Percentiles rank a stretch among this genome's conserved stretches.
These are phyloP conservation scores for Candida quercuum DNA, from an alignment of 805 yeast species.

Conservation along the genomic window DNA sequence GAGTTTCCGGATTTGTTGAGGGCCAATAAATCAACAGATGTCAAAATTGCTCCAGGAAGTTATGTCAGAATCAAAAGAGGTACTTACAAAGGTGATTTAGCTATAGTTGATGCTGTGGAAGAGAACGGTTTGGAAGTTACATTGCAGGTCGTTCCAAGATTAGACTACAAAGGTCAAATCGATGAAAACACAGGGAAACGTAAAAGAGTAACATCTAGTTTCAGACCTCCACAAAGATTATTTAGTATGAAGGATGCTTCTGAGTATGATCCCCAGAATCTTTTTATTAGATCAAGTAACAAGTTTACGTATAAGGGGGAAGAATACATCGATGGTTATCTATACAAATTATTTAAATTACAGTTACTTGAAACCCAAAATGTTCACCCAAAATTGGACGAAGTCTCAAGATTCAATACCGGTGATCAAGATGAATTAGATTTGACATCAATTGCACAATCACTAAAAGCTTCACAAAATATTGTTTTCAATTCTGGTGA, in stretches of 20 bases:
- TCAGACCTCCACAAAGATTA: slow-evolving; percentile 79
- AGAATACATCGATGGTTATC: slow-evolving; percentile 84
- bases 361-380: slow-evolving; percentile 75
- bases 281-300: slow-evolving; percentile 60
- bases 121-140: slow-evolving; percentile 96
- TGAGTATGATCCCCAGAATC: slow-evolving; percentile 70
- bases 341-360: slow-evolving; percentile 80
- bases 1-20: slow-evolving; percentile 91
- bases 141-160: slow-evolving; percentile 85
- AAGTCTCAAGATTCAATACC: slow-evolving; percentile 72
- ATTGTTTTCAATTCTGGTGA: slow-evolving; percentile 87
- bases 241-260: slow-evolving; percentile 88
- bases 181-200: slow-evolving; percentile 48
- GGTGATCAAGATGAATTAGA: slow-evolving; percentile 80
- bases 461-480: slow-evolving; percentile 60
- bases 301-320: slow-evolving; percentile 77
- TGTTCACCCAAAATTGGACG: slow-evolving; percentile 85
- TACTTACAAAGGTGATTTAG: slow-evolving; percentile 87
- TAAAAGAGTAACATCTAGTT: slow-evolving; percentile 51
- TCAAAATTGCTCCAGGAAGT: slow-evolving; percentile 84
- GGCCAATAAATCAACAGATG: slow-evolving; percentile 83
- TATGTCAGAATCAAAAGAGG: slow-evolving; percentile 91
- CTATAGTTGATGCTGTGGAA: slow-evolving; percentile 85
- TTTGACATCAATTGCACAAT: slow-evolving; percentile 77
- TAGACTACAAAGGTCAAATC: slow-evolving; percentile 77